Conservation (phyloP, 2,329 filamentous ascomycete genomes). For the Trichoderma sp. region DNA sequence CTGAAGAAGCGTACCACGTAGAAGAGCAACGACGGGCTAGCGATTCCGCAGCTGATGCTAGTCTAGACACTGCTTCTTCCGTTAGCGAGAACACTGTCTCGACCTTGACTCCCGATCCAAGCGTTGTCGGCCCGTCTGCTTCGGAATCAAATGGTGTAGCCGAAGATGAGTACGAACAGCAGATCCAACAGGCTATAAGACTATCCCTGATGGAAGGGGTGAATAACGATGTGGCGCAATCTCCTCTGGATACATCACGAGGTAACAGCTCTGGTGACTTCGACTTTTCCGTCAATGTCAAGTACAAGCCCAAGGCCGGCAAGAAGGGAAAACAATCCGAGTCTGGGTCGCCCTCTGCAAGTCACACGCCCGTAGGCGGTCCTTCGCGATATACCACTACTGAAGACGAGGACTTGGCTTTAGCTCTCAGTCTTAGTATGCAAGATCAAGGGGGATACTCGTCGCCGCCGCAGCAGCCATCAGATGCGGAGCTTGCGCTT, state of each 20-base stretch:
- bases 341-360: slow-evolving; percentile 39
- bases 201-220: slow-evolving; percentile 60
- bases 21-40: slow-evolving; percentile 59
- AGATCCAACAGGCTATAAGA: slow-evolving; percentile 64
- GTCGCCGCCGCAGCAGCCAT: slow-evolving; percentile 3
- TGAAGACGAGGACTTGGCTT: slow-evolving; percentile 59
- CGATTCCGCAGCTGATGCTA: slow-evolving; percentile 51
- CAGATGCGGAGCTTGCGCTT: slow-evolving; percentile 15
- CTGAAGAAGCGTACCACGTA: slow-evolving; percentile 58
- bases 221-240: slow-evolving; percentile 47
- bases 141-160: slow-evolving; percentile 39
- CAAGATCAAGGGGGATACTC: slow-evolving; percentile 47
- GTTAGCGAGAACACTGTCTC: slow-evolving; percentile 45
- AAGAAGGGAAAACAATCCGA: slow-evolving; percentile 43
- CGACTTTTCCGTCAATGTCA: slow-evolving; percentile 55
- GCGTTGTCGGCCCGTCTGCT: slow-evolving; percentile 37
- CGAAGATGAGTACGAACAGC: slow-evolving; percentile 54
- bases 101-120: slow-evolving; percentile 58
- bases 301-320: slow-evolving; percentile 45
- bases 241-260: slow-evolving; percentile 35
- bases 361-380: slow-evolving; percentile 38
- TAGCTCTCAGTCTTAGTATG: slow-evolving; percentile 62
- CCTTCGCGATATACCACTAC: slow-evolving; percentile 28
- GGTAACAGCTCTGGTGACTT: slow-evolving; percentile 51
- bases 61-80: slow-evolving; percentile 47